phyloP scores from a whole-genome alignment of 164 flowering plant genomes.

The Platanus orientalis region DNA sequence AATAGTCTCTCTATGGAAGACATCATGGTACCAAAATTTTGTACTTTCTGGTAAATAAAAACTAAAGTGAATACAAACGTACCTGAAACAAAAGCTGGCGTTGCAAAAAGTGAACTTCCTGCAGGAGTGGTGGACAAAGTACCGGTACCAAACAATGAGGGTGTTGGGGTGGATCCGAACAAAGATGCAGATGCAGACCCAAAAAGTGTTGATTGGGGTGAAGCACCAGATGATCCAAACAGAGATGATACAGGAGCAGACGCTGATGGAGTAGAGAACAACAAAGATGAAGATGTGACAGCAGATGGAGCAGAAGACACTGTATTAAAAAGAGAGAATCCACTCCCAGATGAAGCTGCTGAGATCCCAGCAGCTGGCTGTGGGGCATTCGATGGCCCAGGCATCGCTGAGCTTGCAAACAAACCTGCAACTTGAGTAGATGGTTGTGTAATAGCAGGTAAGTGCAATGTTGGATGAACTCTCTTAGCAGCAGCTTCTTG shows the following conservation, averaged over 20 bases:
- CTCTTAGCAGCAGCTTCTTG: slow-evolving; percentile 91
- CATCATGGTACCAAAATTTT: too few species aligned
- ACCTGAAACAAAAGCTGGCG: slow-evolving; percentile 62
- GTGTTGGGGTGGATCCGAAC: slow-evolving; percentile 52
- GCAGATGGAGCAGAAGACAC: slow-evolving; percentile 53
- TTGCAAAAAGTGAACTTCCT: slow-evolving; percentile 24
- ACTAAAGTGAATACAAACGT: slow-evolving; percentile 1
- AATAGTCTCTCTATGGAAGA: too few species aligned
- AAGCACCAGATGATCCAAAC: slow-evolving; percentile 50
- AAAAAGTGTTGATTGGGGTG: slow-evolving; percentile 59
- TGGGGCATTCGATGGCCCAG: slow-evolving; percentile 38
- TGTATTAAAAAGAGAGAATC: slow-evolving; percentile 57
- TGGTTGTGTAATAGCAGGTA: slow-evolving; percentile 63
- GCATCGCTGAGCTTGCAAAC: slow-evolving; percentile 50
- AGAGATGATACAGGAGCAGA: slow-evolving; percentile 50
- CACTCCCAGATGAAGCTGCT: slow-evolving; percentile 59
- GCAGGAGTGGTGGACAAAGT: slow-evolving; percentile 41
- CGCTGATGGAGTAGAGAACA: slow-evolving; percentile 62
- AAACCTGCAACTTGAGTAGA: slow-evolving; percentile 71
- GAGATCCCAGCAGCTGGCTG: slow-evolving; percentile 39
- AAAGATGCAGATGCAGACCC: slow-evolving; percentile 47
- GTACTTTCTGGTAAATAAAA: too few species aligned
- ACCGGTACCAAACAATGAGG: slow-evolving; percentile 46
- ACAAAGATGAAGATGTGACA: slow-evolving; percentile 38
- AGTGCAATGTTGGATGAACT: slow-evolving; percentile 88